Evolutionary conservation across 345 rosid species (phyloP), one percentile per base, ranked within the genome.

Genomic region (Rhodamnia rubescens): DNA sequence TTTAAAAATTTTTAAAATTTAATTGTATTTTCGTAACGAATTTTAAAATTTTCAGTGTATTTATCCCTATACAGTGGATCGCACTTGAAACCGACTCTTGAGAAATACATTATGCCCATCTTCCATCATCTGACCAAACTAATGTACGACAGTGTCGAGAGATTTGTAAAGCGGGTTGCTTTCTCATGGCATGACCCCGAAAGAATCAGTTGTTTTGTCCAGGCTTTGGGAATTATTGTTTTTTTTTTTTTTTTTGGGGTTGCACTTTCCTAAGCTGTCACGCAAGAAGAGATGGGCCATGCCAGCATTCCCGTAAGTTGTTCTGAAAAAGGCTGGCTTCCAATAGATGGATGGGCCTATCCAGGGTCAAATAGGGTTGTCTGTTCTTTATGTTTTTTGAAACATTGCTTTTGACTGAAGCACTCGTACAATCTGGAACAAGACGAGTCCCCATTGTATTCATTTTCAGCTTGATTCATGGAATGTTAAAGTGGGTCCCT

Each of bases 21-120:
- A 50, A 50, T 50, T 50, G 14, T 2, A 50, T 50, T 50, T 50
- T 50, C 14, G 4, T 50, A 50, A 50, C 2, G 10, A 11, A 50
- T 50, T 10, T 50, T 49, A 49, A 9, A 9, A 49, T 2, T 49
- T 49, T 10, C 51, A 2, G 10, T 9, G 51, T 2, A 49, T 2
- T 50, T 50, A 50, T 50, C 13, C 4, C 14, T 50, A 50, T 11
- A 50, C 3, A 11, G 11, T 11, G 11, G 52, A 2, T 50, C 2
- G 52, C 52, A 11, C 14, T 11, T 0, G 10, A 32, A 58, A 0
- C 74, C 10, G 18, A 14, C 42, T 29, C 42, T 16, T 36, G 22
- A 16, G 22, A 42, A 15, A 0, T 64, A 8, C 75, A 0, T 29
- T 0, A 32, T 42, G 0, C 24, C 36, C 44, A 16, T 32, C 75